Base-by-base conservation (phyloP, 1,284 basidiomycete species). In the Gymnopus androsaceus region DNA sequence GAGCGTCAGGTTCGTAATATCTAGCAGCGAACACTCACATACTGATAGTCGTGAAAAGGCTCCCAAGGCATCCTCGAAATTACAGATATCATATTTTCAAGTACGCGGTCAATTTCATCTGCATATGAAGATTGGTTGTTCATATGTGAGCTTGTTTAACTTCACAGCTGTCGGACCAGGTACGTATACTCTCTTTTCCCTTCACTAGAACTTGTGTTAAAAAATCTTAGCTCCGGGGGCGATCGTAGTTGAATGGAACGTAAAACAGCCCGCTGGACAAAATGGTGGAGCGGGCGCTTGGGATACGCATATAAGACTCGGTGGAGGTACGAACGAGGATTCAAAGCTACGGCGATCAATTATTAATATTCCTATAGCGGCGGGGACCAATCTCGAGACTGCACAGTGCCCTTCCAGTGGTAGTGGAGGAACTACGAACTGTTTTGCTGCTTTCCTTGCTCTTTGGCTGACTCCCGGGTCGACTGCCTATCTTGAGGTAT, bases 191-290 rank as follows among this genome's bases (percentile, higher is more conserved):
- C 42, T 15, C 44, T 11, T 14, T 17, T 42, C 3, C 25, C 25
- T 21, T 27, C 19, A 19, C 37, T 45, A 0, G n/a, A 21, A n/a
- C 30, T 55, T 4, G 23, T 27, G 14, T 7, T 28, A n/a, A 17
- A 33, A 25, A 21, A 23, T 46, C 47, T n/a, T 14, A 71, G 79
- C 81, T 21, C 69, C 78, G 12, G 83, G 83, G 36, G 83, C 83
- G 3, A 77, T 84, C 57, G 74, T 84, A 9, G 65, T 83, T 8
- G 79, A 84, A 63, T 85, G 82, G 83, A 84, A 84, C 64, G 73
- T 81, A 5, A 72, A 74, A 51, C 76, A 79, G 37, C 72, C 74
- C 1, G 47, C 69, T 4, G 75, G 74, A n/a, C 67, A 72, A 53
- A 77, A 80, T 60, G 82, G 75, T 38, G 74, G 75, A 4, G 80